phyloP scores from a whole-genome alignment of 345 rosid genomes.

The Combretum micranthum region DNA sequence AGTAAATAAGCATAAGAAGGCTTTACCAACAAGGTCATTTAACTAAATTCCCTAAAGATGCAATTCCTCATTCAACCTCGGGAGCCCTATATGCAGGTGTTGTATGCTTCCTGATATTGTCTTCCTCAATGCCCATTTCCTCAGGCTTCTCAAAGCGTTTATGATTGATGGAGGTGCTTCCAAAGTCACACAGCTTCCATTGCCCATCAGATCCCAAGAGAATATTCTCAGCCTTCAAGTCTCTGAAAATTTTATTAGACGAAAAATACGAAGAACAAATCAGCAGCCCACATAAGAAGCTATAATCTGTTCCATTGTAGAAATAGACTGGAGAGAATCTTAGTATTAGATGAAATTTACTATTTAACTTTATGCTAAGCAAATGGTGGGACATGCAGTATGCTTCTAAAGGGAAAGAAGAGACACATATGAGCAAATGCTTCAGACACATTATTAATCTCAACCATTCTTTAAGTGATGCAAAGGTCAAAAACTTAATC shows the following conservation, averaged over 20 bases:
- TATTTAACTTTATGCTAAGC: too few species aligned
- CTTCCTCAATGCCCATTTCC: slow-evolving; percentile 99
- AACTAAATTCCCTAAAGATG: slow-evolving; percentile 13
- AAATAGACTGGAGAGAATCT: too few species aligned
- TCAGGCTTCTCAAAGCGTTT: slow-evolving; percentile 88
- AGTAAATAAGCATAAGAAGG: slow-evolving; percentile 22
- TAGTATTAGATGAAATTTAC: too few species aligned
- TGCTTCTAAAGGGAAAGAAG: too few species aligned
- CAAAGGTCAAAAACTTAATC: too few species aligned
- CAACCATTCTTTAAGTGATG: too few species aligned
- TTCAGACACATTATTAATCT: too few species aligned
- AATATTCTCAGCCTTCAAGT: slow-evolving; percentile 95
- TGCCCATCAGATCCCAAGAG: slow-evolving; percentile 65
- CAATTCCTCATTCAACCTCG: slow-evolving; percentile 52
- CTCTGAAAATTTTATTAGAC: slow-evolving; percentile 35
- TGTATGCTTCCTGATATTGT: slow-evolving; percentile 87
- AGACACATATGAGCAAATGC: too few species aligned
- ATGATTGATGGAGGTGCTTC: slow-evolving; percentile 88
- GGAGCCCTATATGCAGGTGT: slow-evolving; percentile 99
- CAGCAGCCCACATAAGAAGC: too few species aligned
- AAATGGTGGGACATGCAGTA: too few species aligned
- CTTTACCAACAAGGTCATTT: slow-evolving; percentile 18
- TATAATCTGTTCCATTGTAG: too few species aligned
- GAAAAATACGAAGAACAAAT: neutral
- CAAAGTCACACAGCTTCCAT: slow-evolving; percentile 96